These are phyloP conservation scores for Ophiostoma australiae DNA, from an alignment of 2,329 filamentous ascomycete genomes.

Conservation along the genomic window DNA sequence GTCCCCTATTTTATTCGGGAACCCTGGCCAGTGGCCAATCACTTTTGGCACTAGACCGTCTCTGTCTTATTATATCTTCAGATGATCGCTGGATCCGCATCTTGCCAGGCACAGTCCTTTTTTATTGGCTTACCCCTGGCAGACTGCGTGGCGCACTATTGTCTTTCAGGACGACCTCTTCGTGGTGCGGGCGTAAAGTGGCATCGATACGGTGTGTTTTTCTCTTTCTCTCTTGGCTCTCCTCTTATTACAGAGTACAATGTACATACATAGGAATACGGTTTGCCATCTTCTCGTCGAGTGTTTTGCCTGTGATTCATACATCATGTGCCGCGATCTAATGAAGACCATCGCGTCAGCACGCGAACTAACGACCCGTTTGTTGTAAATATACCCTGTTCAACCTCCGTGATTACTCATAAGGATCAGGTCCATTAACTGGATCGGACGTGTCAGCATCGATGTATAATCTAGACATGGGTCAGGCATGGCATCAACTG, in stretches of 20 bases:
- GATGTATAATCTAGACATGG: neutral
- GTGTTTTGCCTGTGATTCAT: neutral
- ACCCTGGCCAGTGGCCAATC: neutral
- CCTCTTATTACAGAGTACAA: too few species aligned
- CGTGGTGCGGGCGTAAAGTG: neutral
- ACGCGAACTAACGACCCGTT: neutral
- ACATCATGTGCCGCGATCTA: neutral
- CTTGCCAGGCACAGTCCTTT: neutral
- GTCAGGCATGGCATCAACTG: neutral
- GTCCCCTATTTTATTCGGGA: neutral
- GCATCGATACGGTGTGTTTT: neutral
- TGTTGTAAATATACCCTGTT: neutral
- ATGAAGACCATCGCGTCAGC: neutral
- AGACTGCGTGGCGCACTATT: slow-evolving; percentile 7
- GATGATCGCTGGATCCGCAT: slow-evolving; percentile 2
- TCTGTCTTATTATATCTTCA: slow-evolving; percentile 2
- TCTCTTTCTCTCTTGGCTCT: neutral
- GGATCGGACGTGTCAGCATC: neutral
- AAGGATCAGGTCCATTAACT: neutral
- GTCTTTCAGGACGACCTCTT: neutral
- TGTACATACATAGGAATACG: too few species aligned
- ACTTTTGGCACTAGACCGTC: neutral
- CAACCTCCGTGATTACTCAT: neutral
- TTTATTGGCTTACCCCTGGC: slow-evolving; percentile 4
- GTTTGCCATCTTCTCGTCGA: neutral